These are phyloP conservation scores for Acacia crassicarpa DNA, from an alignment of 306 rosid species.

Conservation along the genomic window DNA sequence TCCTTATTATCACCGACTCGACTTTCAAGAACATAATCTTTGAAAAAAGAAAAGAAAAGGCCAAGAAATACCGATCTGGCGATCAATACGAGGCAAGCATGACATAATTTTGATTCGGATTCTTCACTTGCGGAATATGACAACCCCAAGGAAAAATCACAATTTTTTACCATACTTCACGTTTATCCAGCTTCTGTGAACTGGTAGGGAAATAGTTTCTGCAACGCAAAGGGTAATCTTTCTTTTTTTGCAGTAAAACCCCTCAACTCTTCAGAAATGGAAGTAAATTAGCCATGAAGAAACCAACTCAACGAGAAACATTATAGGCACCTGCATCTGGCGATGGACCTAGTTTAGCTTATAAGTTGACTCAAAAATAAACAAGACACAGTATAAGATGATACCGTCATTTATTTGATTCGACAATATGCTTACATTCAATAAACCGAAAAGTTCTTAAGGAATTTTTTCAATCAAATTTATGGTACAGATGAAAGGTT, in stretches of 20 bases:
- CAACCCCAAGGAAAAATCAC: neutral
- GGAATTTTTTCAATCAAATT: neutral
- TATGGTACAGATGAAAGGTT: neutral
- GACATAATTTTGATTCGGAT: neutral
- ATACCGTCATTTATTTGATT: neutral
- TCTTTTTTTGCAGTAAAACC: neutral
- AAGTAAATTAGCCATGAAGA: neutral
- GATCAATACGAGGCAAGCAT: neutral
- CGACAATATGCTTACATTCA: neutral
- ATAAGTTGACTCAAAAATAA: no score
- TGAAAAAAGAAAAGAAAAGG: neutral
- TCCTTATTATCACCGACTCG: neutral
- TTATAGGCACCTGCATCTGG: neutral
- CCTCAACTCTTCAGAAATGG: neutral
- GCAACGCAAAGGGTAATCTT: neutral
- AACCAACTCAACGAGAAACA: neutral
- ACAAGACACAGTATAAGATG: neutral
- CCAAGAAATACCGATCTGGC: neutral
- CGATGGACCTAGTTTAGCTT: neutral
- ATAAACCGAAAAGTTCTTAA: neutral
- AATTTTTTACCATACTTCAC: neutral
- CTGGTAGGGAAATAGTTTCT: neutral
- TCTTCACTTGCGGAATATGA: neutral
- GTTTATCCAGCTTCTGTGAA: neutral
- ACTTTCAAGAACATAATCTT: neutral